Evolutionary conservation across 208 protist genomes (phyloP).

Genomic region (Porcisia hertigi): DNA sequence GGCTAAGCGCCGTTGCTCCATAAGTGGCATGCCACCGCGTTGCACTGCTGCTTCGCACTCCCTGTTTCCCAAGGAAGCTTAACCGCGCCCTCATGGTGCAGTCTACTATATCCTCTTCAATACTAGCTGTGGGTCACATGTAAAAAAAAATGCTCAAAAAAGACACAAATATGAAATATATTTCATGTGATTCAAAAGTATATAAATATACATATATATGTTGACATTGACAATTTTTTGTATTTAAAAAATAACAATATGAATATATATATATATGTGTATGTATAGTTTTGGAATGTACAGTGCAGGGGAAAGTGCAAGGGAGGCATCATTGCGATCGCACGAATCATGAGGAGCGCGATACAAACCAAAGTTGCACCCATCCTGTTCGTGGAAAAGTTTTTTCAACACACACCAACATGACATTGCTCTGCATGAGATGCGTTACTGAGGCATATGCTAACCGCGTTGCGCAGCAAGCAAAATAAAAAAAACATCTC

Average conservation of each 20-base stretch:
- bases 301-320: neutral
- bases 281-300: neutral
- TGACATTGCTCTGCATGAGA: neutral
- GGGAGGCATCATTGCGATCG: neutral
- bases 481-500: neutral
- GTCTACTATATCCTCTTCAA: neutral
- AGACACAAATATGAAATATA: neutral
- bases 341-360: neutral
- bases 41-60: slow-evolving; percentile 5
- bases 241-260: neutral
- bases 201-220: neutral
- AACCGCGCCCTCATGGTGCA: neutral
- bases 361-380: neutral
- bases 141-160: neutral
- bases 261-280: neutral
- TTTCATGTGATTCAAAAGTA: slow-evolving; percentile 1
- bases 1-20: slow-evolving; percentile 42
- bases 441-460: neutral
- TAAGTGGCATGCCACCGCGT: slow-evolving; percentile 61
- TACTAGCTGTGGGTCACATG: neutral
- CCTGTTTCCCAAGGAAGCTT: slow-evolving; percentile 14
- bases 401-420: neutral
- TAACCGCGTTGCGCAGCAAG: neutral
- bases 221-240: neutral
- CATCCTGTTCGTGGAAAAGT: neutral